Base-by-base conservation (phyloP, 2,329 filamentous ascomycete genomes). In the Aspergillus costaricaensis region DNA sequence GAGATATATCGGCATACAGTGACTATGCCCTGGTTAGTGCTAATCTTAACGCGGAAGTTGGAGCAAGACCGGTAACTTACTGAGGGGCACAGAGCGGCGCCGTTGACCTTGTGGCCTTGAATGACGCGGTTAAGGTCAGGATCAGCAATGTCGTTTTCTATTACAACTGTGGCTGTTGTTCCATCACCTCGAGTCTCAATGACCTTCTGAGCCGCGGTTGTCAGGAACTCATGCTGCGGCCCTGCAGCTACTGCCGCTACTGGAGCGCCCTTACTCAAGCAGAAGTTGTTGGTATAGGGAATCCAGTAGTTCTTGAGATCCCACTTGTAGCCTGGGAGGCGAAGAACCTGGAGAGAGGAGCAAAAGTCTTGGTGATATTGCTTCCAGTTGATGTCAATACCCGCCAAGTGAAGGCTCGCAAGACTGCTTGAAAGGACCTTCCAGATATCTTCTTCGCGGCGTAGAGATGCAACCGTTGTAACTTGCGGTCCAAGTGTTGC, bases 401-500 rank as follows among this genome's bases (percentile, higher is more conserved):
- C 77, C 36, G 72, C 67, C n/a, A 72, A 58, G 57, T 81, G 76
- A 1, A 79, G 63, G 10, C 67, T 61, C 0, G 72, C 72, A 51
- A 79, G 65, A 36, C 73, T 76, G 19, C 67, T 72, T 0, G 75
- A 72, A 15, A 78, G 66, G 36, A 76, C 73, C 66, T 76, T 78
- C 79, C 75, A 81, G 9, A 72, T 70, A 61, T 81, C 76, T 49
- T 79, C 76, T 15, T 72, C 72, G 62, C 70, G 55, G 19, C 76
- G 74, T 52, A 81, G 75, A 14, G 79, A 79, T 8, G 79, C 67
- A 2, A 79, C 59, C 0, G 57, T 86, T 80, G 47, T 85, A 81
- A 61, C 84, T 79, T 60, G 84, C 83, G 83, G 79, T 6, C 79
- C 86, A 59, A 91, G 84, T 2, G 86, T 87, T 19, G 87, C 70